Evolutionary conservation across 495 filamentous ascomycete genomes (phyloP), one percentile per base, ranked within the genome.

Genomic region (Penicillium robsamsonii): DNA sequence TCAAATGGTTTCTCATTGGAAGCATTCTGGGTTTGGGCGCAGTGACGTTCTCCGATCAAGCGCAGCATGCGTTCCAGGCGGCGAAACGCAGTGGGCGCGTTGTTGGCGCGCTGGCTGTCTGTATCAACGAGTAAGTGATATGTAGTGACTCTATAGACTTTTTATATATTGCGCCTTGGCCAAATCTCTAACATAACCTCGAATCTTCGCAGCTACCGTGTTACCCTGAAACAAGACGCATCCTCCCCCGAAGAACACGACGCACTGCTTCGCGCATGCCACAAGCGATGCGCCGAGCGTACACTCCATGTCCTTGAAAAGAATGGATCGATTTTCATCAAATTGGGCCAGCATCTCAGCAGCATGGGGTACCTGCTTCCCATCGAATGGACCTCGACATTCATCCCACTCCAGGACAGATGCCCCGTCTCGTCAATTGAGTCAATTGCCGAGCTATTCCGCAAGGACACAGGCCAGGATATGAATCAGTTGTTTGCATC

Each of bases 291-390:
- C 73, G 95, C 94, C 12, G 81, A 89, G 63, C 85, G 94, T 52
- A 96, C 94, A 11, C 75, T 97, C 17, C 78, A 79, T 35, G 92
- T 94, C 0, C 74, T 99, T 27, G 93, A 99, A 77, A 88, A 86
- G 75, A 97, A 95, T 74, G 94, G 94, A 37, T 96, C 92, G 6
- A 92, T 99, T 63, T 99, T 97, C 62, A 97, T 99, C 65, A 99
- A 99, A 70, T 74, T 99, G 25, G 94, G 94, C 22, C 94, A 99
- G 61, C 94, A 99, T 75, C 72, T 99, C 70, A 94, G 89, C 66
- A 94, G 91, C 58, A 91, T 99, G 90, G 92, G 91, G 63, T 99
- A 99, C 68, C 79, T 99, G 11, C 83, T 99, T 6, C 94, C 95
- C 2, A 67, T 79, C 18, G 94, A 99, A 75, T 99, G 95, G 95